phyloP scores from a whole-genome alignment of 164 flowering plant genomes.

The Annona cherimola region DNA sequence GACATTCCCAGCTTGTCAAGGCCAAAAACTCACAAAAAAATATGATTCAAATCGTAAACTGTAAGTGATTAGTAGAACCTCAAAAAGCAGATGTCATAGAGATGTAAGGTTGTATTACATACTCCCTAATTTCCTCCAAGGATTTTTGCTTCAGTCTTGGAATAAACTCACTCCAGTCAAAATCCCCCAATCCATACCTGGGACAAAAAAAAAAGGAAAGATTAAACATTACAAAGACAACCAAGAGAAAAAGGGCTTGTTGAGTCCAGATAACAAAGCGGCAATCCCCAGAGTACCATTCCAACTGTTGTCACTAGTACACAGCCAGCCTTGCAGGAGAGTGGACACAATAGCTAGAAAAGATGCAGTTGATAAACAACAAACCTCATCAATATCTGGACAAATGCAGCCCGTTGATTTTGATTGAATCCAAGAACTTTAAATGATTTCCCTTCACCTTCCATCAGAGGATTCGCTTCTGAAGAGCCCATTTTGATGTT shows the following conservation, averaged over 20 bases:
- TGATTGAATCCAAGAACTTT: conserved; percentile 89
- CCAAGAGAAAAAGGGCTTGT: not conserved
- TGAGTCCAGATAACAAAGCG: not conserved
- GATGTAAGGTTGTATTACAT: conserved; percentile 16
- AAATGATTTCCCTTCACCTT: conserved; percentile 92
- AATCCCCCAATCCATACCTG: conserved; percentile 89
- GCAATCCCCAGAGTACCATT: not conserved
- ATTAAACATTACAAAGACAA: too few species aligned
- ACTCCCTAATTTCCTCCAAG: conserved; percentile 74
- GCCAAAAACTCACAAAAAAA: too few species aligned
- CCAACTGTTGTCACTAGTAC: not conserved
- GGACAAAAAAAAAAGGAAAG: not conserved
- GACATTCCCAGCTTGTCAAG: too few species aligned
- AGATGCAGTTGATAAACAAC: not conserved
- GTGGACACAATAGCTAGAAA: not conserved
- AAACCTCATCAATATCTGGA: conserved; percentile 92
- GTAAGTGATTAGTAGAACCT: too few species aligned
- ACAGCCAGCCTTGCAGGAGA: not conserved
- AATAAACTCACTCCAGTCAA: conserved; percentile 79
- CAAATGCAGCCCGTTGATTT: conserved; percentile 84
- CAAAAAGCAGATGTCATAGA: too few species aligned
- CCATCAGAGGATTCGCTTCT: conserved; percentile 84
- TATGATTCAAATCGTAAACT: too few species aligned
- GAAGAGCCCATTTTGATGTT: conserved; percentile 42
- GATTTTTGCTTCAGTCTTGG: conserved; percentile 88